These are phyloP conservation scores for Cercospora sojina DNA, from an alignment of 2,329 filamentous ascomycete species.

Conservation along the genomic window DNA sequence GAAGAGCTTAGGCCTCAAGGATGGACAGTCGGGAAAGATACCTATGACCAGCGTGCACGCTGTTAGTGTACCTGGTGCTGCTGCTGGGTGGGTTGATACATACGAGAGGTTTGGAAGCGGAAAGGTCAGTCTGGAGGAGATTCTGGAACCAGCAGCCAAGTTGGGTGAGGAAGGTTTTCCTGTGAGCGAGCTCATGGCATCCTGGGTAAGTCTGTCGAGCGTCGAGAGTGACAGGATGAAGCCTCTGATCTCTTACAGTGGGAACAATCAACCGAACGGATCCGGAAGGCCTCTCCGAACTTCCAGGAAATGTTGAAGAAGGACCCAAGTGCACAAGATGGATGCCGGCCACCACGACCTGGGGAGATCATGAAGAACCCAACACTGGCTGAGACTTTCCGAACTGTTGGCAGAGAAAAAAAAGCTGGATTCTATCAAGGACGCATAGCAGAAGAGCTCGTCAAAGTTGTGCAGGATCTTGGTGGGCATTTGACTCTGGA, in stretches of 20 bases:
- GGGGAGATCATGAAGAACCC: constrained; percentile 91
- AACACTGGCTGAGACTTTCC: constrained; percentile 76
- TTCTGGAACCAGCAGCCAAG: constrained; percentile 78
- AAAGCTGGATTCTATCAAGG: constrained; percentile 92
- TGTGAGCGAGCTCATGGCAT: constrained; percentile 74
- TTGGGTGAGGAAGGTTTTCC: constrained; percentile 87
- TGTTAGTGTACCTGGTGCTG: constrained; percentile 83
- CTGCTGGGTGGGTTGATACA: constrained; percentile 90
- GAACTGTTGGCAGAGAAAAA: constrained; percentile 71
- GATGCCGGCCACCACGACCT: constrained; percentile 69
- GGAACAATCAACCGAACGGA: constrained; percentile 60
- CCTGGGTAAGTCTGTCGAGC: constrained; percentile 57
- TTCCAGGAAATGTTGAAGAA: constrained; percentile 82
- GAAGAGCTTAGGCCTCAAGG: constrained; percentile 64
- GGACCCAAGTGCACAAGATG: constrained; percentile 65
- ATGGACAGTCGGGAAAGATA: constrained; percentile 59
- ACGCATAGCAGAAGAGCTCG: constrained; percentile 73
- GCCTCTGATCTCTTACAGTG: constrained; percentile 57
- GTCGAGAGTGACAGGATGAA: not conserved
- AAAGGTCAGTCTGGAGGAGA: constrained; percentile 71
- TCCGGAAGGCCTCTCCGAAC: constrained; percentile 79
- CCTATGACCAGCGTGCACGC: constrained; percentile 75
- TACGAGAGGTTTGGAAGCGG: constrained; percentile 87
- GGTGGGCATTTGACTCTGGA: constrained; percentile 77
- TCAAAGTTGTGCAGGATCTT: constrained; percentile 71